Evolutionary conservation across 1,284 basidiomycete species (phyloP), one percentile per base, ranked within the genome.

Genomic region (Irpex lacteus): DNA sequence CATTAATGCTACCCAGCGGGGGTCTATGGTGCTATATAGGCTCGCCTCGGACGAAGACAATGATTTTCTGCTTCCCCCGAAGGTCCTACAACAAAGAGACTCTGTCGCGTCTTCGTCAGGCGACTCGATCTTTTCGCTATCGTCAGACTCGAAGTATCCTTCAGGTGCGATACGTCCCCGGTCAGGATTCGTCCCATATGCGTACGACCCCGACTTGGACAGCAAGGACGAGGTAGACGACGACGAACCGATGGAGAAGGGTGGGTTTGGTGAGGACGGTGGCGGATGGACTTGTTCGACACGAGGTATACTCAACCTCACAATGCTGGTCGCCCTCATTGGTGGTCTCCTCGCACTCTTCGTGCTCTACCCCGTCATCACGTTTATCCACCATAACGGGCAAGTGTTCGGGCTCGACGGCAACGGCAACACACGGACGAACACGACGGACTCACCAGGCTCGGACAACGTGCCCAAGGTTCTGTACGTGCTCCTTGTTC

Each of bases 341-440:
- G 59, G 70, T n/a, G 74, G 76, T 7, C 73, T 86, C 49, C 74
- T 85, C 55, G 76, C 78, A 60, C 84, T 96, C 5, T 96, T 96
- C 73, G 85, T 90, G 26, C 85, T 87, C 53, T 95, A 93, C 70
- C 94, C 94, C 2, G 85, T 96, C 70, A 72, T 94, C 69, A 77
- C 78, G 19, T 89, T 82, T 66, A 82, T 83, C 71, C 72, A 75
- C 4, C 75, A 80, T 60, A 74, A 78, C 62, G 76, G 77, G 0
- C 79, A 79, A 66, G 86, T 86, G 61, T 75, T 74, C 1, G 77
- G 77, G 13, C 81, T 92, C 68, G 86, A 87, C 67, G 82, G 82
- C 67, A 86, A 87, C 67, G 82, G 82, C 2, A 93, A 92, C 68
- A 84, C 81, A n/a, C 74, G 79, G 56, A 81, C 92, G 68, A 93